These are phyloP conservation scores for Starmerella bombicola DNA, from an alignment of 805 yeast species.

Conservation along the genomic window DNA sequence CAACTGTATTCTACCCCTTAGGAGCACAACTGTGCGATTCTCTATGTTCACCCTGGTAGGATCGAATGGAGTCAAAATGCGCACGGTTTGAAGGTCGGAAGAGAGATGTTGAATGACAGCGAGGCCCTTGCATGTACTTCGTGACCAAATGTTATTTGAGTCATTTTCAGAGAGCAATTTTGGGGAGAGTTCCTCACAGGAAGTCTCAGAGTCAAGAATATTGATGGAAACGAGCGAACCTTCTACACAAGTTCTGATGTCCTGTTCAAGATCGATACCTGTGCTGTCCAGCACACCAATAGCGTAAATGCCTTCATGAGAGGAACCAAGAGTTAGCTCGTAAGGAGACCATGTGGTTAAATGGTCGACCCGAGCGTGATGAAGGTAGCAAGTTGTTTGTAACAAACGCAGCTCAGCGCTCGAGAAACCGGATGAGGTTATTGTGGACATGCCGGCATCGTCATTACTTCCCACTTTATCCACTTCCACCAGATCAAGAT, in stretches of 20 bases:
- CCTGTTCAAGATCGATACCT: slow-evolving; percentile 22
- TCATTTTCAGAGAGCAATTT: slow-evolving; percentile 4
- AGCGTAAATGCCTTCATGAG: slow-evolving; percentile 18
- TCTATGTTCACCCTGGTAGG: slow-evolving; percentile 14
- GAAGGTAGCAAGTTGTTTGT: slow-evolving; percentile 26
- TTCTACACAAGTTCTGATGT: slow-evolving; percentile 24
- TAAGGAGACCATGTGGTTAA: slow-evolving; percentile 28
- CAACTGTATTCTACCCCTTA: slow-evolving; percentile 32
- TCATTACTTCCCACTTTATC: slow-evolving; percentile 3
- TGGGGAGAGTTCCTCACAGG: neutral
- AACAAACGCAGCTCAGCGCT: slow-evolving; percentile 22
- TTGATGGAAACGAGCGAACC: slow-evolving; percentile 29
- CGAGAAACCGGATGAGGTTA: slow-evolving; percentile 26
- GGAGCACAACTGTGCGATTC: slow-evolving; percentile 4
- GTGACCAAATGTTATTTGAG: slow-evolving; percentile 9
- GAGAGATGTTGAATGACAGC: slow-evolving; percentile 51
- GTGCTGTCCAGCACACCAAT: slow-evolving; percentile 21
- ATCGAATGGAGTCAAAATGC: slow-evolving; percentile 41
- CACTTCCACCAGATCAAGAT: slow-evolving; percentile 12
- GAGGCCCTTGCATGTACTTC: slow-evolving; percentile 36
- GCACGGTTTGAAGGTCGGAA: slow-evolving; percentile 29
- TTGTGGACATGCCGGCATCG: slow-evolving; percentile 20
- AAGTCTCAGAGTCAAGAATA: neutral
- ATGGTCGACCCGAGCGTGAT: slow-evolving; percentile 23
- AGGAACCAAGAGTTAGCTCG: slow-evolving; percentile 19